Percentiles rank a stretch among this genome's conserved stretches.
Conservation (phyloP, 768 basidiomycete genomes). For the Podaxis pistillaris region DNA sequence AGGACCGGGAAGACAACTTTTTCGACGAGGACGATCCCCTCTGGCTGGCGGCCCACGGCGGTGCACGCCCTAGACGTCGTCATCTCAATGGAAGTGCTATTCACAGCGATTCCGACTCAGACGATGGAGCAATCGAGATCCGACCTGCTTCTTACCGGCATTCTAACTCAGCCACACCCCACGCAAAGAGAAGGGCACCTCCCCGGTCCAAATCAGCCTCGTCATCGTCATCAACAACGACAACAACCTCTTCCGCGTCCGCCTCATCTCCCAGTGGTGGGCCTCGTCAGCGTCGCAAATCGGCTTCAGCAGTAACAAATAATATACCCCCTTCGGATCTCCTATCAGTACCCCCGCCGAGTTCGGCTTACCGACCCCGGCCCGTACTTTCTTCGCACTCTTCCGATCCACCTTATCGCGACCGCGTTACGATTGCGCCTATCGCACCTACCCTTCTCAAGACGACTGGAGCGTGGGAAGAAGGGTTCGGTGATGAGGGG, state of each 20-base stretch:
- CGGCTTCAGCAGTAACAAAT: slow-evolving; percentile 19
- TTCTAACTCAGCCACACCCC: slow-evolving; percentile 19
- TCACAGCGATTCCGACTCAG: slow-evolving; percentile 40
- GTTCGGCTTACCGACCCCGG: slow-evolving; percentile 18
- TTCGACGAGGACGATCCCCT: slow-evolving; percentile 40
- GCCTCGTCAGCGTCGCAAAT: slow-evolving; percentile 25
- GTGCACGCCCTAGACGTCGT: slow-evolving; percentile 23
- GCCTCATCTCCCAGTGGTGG: slow-evolving; percentile 31
- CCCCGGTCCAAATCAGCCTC: slow-evolving; percentile 42
- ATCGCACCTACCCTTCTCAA: slow-evolving; percentile 80
- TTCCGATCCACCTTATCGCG: slow-evolving; percentile 20
- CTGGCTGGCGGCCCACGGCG: slow-evolving; percentile 19
- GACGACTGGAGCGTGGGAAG: slow-evolving; percentile 58
- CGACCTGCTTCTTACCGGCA: slow-evolving; percentile 31
- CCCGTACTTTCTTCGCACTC: slow-evolving; percentile 29
- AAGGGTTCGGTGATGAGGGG: slow-evolving; percentile 47
- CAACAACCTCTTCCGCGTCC: slow-evolving; percentile 42
- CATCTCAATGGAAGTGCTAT: slow-evolving; percentile 28
- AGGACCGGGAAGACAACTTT: slow-evolving; percentile 59
- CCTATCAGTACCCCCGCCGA: slow-evolving; percentile 24
- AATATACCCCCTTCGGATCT: slow-evolving; percentile 25
- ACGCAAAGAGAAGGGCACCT: slow-evolving; percentile 22
- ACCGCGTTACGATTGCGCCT: slow-evolving; percentile 44
- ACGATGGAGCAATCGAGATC: slow-evolving; percentile 65
- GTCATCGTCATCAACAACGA: slow-evolving; percentile 45